A percentile compares a stretch with the other conserved stretches of the same genome.
Evolutionary conservation across 108 stramenopile species (phyloP).

Genomic region (Cyclotella cryptica): DNA sequence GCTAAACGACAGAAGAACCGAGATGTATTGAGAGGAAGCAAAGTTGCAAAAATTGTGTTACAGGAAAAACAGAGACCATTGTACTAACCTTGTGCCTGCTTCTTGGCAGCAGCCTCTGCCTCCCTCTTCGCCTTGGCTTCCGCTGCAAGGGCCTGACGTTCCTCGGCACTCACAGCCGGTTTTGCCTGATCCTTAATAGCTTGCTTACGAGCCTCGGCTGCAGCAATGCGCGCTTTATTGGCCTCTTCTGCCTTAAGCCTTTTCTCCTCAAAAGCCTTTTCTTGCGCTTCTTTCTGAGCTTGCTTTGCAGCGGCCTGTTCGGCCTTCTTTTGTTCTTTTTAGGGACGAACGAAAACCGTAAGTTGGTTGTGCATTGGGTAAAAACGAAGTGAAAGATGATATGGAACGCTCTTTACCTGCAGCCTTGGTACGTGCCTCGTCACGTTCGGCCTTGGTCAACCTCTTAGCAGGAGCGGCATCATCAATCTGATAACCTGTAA

Average conservation of each 20-base stretch:
- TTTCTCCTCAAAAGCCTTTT: conserved; percentile 35
- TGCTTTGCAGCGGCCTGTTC: conserved; percentile 9
- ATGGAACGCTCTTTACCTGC: conserved; percentile 34
- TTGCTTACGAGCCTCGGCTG: conserved; percentile 17
- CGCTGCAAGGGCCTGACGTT: conserved; percentile 12
- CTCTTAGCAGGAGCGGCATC: conserved; percentile 41
- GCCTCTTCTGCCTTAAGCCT: conserved; percentile 1
- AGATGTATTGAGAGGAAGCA: not conserved
- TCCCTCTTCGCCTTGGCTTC: conserved; percentile 54
- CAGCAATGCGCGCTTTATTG: conserved; percentile 3
- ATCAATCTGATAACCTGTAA: conserved; percentile 52
- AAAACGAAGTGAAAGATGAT: not conserved
- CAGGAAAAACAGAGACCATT: not conserved
- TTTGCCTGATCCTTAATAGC: not conserved
- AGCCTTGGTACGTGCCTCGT: conserved; percentile 43
- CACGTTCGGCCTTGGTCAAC: conserved; percentile 57
- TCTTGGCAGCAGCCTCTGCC: conserved; percentile 33
- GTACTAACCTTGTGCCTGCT: conserved; percentile 30
- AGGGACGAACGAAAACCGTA: not conserved
- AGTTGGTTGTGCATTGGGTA: not conserved
- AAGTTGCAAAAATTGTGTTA: not conserved
- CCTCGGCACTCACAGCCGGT: not conserved
- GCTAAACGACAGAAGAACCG: not conserved
- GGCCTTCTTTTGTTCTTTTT: conserved; percentile 27
- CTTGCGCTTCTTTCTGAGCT: conserved; percentile 43